Percentiles rank a stretch among this genome's conserved stretches.
Evolutionary conservation across 192 early-diverging fungal species (phyloP).

Genomic region (Lunasporangiospora selenospora): DNA sequence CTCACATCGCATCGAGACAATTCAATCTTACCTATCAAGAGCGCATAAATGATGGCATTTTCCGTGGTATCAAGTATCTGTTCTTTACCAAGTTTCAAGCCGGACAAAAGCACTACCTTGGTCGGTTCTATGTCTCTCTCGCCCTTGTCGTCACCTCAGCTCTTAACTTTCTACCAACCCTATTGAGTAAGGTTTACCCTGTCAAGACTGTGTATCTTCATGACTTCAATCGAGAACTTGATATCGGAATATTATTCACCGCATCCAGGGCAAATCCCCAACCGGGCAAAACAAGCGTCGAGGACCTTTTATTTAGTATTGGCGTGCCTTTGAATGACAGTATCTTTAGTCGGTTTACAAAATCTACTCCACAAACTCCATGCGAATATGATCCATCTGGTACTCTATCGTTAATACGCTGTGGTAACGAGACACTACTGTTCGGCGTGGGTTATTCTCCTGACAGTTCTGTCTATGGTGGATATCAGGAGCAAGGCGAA

Average conservation of each 20-base stretch:
- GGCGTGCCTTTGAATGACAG: not conserved
- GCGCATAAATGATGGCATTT: constrained; percentile 2
- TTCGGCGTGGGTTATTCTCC: too few species aligned
- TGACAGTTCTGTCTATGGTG: too few species aligned
- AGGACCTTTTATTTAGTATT: not conserved
- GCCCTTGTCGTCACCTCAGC: not conserved
- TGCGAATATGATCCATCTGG: too few species aligned
- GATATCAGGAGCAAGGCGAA: too few species aligned
- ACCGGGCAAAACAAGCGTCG: not conserved
- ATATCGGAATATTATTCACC: not conserved
- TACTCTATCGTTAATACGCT: too few species aligned
- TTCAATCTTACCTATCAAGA: constrained; percentile 1
- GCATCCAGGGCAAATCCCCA: not conserved
- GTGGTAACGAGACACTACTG: too few species aligned
- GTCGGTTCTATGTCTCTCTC: not conserved
- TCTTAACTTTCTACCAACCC: not conserved
- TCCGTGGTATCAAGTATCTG: not conserved
- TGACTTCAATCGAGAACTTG: too few species aligned
- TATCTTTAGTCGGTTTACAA: not conserved
- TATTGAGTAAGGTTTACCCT: not conserved
- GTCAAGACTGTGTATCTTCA: not conserved
- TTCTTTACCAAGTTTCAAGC: not conserved
- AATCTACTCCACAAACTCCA: not conserved
- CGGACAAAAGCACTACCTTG: not conserved
- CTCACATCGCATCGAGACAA: not conserved